Percentiles rank a stretch among this genome's conserved stretches.
Evolutionary conservation across 371 early-diverging fungal species (phyloP).

Genomic region (Entomophthora muscae): DNA sequence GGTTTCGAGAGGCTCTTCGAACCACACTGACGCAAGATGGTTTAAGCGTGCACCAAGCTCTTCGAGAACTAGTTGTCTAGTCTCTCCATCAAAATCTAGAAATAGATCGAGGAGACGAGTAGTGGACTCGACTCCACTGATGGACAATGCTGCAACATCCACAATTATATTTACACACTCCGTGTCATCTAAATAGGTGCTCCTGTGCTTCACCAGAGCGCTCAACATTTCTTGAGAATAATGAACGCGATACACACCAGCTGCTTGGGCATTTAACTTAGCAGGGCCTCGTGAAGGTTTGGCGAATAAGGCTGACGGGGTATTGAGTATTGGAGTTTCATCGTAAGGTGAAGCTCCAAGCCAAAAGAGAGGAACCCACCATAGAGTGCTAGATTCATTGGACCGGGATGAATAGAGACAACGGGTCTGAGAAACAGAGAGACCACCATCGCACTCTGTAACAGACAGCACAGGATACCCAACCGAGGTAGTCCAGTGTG

Average conservation of each 20-base stretch:
- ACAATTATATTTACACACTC: constrained; percentile 41
- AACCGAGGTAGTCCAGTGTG: constrained; percentile 60
- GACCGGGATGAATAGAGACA: constrained; percentile 40
- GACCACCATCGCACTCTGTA: constrained; percentile 15
- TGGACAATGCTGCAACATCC: constrained; percentile 40
- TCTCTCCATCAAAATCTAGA: constrained; percentile 33
- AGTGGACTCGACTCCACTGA: constrained; percentile 32
- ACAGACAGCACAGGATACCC: constrained; percentile 74
- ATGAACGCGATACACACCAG: constrained; percentile 41
- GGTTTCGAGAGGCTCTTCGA: constrained; percentile 22
- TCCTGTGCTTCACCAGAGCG: constrained; percentile 22
- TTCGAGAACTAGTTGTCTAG: constrained; percentile 43
- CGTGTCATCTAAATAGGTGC: constrained; percentile 17
- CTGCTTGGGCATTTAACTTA: constrained; percentile 38
- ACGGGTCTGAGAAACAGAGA: constrained; percentile 23
- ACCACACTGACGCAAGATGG: constrained; percentile 21
- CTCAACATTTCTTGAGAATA: constrained; percentile 27
- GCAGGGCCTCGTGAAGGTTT: constrained; percentile 14
- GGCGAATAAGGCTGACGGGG: constrained; percentile 16
- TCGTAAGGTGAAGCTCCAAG: constrained; percentile 20
- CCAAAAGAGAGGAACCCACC: constrained; percentile 64
- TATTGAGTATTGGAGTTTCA: constrained; percentile 12
- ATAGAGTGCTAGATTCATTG: constrained; percentile 33
- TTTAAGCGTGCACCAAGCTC: constrained; percentile 24
- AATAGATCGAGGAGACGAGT: constrained; percentile 36